These are phyloP conservation scores for Plasmodium malariae DNA, from an alignment of 169 alveolate species.

Conservation along the genomic window DNA sequence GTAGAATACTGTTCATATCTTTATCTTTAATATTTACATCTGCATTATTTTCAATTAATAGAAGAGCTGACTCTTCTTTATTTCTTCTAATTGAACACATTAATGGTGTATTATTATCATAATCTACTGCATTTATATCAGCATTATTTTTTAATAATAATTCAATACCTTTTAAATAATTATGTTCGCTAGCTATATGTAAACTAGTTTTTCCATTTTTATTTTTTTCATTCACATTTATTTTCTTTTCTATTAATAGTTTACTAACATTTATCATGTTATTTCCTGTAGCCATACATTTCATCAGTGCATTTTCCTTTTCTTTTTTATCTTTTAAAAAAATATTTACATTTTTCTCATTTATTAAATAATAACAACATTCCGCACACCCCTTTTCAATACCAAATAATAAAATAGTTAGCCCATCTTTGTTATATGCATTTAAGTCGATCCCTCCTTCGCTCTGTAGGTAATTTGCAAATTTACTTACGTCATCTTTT, in stretches of 20 bases:
- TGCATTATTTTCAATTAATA: slow-evolving; percentile 67
- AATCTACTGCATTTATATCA: slow-evolving; percentile 54
- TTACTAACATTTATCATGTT: slow-evolving; percentile 48
- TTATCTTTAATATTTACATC: slow-evolving; percentile 67
- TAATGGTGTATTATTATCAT: slow-evolving; percentile 54
- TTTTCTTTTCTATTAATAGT: slow-evolving; percentile 59
- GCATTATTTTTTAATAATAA: slow-evolving; percentile 70
- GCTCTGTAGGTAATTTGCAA: slow-evolving; percentile 25
- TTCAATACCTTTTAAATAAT: slow-evolving; percentile 74
- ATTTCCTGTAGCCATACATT: slow-evolving; percentile 58
- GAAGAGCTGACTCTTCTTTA: slow-evolving; percentile 63
- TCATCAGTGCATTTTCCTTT: slow-evolving; percentile 74
- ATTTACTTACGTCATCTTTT: slow-evolving; percentile 69
- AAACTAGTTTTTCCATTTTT: slow-evolving; percentile 74
- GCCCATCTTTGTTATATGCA: slow-evolving; percentile 56
- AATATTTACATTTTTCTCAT: slow-evolving; percentile 49
- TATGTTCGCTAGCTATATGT: slow-evolving; percentile 74
- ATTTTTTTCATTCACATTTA: slow-evolving; percentile 55
- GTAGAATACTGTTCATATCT: slow-evolving; percentile 49
- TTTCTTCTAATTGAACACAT: slow-evolving; percentile 63
- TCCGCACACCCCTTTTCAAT: slow-evolving; percentile 58
- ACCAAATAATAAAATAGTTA: slow-evolving; percentile 42
- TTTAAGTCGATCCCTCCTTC: slow-evolving; percentile 37
- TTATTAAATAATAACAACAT: slow-evolving; percentile 54
- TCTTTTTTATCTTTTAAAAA: slow-evolving; percentile 69